Evolutionary conservation across 257 asterid species (phyloP).

Genomic region (Nyctanthes arbortristis): DNA sequence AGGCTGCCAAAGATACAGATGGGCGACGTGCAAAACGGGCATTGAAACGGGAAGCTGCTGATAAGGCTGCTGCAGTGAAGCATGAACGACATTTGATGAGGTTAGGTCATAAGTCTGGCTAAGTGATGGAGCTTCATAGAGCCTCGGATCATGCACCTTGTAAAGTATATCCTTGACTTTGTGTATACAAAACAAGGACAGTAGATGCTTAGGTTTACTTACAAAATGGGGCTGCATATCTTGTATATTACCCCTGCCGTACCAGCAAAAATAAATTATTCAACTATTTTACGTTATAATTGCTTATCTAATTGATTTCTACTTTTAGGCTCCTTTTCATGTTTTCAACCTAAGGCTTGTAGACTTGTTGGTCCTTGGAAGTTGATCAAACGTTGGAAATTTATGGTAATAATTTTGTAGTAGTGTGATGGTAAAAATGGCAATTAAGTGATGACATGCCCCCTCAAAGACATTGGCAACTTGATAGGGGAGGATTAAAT

Average conservation of each 20-base stretch:
- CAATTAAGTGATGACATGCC: too few relatives aligned
- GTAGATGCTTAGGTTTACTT: conserved; percentile 7
- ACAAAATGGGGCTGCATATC: conserved; percentile 2
- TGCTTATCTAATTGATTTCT: conserved; percentile 18
- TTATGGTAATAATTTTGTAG: background rate
- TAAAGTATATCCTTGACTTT: background rate
- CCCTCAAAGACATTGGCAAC: too few relatives aligned
- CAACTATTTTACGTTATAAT: conserved; percentile 12
- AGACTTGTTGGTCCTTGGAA: background rate
- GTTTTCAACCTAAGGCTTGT: background rate
- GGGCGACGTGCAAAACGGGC: conserved; percentile 89
- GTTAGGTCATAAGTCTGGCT: conserved; percentile 47
- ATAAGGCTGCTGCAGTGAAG: conserved; percentile 72
- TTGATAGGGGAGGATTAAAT: background rate
- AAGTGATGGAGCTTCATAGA: background rate
- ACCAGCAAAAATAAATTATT: conserved; percentile 20
- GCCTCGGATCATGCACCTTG: conserved; percentile 10
- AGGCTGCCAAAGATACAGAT: conserved; percentile 43
- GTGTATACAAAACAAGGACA: conserved; percentile 19
- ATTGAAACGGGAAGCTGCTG: conserved; percentile 77
- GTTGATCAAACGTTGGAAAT: background rate
- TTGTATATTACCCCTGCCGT: conserved; percentile 10
- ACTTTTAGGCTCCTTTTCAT: conserved; percentile 9
- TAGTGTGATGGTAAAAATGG: background rate
- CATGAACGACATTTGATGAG: conserved; percentile 61